Percentiles rank a stretch among this genome's conserved stretches.
Conservation (phyloP, 1,284 basidiomycete genomes). For the Anthracocystis setariae region DNA sequence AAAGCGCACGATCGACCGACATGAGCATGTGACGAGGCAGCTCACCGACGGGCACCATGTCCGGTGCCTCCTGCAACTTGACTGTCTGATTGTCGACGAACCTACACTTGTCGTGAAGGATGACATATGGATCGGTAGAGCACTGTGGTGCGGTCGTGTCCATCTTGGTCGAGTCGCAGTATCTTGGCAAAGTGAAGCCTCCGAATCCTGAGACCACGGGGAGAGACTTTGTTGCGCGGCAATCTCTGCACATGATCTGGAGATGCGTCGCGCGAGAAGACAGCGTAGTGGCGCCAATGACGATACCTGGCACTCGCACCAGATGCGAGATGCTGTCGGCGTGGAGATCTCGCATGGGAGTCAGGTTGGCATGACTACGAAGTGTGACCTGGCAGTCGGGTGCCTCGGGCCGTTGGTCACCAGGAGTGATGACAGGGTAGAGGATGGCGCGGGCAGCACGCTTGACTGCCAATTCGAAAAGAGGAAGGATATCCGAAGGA, state of each 20-base stretch:
- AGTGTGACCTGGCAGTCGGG: slow-evolving; percentile 90
- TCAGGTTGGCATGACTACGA: slow-evolving; percentile 83
- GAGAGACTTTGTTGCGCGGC: slow-evolving; percentile 79
- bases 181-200: slow-evolving; percentile 72
- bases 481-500: slow-evolving; percentile 87
- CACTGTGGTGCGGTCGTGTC: slow-evolving; percentile 80
- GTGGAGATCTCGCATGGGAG: slow-evolving; percentile 84
- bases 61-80: slow-evolving; percentile 97
- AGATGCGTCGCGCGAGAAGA: slow-evolving; percentile 92
- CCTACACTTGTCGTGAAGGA: slow-evolving; percentile 91
- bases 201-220: slow-evolving; percentile 83
- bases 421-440: slow-evolving; percentile 59
- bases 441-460: slow-evolving; percentile 63
- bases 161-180: slow-evolving; percentile 61
- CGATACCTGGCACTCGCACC: slow-evolving; percentile 95
- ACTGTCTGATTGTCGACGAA: slow-evolving; percentile 97
- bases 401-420: slow-evolving; percentile 54
- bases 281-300: slow-evolving; percentile 94
- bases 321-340: slow-evolving; percentile 95
- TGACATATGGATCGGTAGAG: slow-evolving; percentile 93
- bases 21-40: slow-evolving; percentile 94
- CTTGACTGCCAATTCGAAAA: slow-evolving; percentile 69
- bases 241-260: slow-evolving; percentile 90
- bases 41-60: slow-evolving; percentile 99
- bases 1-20: slow-evolving; percentile 76